Evolutionary conservation across 202 grass and related monocot genomes (phyloP).

Genomic region (Cymbopogon flexuosus): DNA sequence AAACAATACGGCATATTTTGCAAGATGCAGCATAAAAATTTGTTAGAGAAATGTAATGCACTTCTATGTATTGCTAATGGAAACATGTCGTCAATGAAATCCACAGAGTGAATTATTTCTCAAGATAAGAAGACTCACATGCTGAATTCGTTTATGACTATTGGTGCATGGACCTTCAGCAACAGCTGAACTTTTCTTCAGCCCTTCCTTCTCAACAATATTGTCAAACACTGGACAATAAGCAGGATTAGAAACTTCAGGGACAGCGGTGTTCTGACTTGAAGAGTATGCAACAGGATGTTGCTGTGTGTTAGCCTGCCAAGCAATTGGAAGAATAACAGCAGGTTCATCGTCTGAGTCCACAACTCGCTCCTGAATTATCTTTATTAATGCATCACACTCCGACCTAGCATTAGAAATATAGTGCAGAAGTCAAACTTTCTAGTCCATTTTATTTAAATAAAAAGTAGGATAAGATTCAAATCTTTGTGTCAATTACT

Average conservation of each 20-base stretch:
- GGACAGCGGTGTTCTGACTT: conserved; percentile 25
- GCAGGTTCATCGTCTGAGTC: conserved; percentile 20
- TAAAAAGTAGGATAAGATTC: no score
- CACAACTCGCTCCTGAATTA: conserved; percentile 55
- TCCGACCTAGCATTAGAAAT: conserved; percentile 43
- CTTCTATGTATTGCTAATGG: background rate
- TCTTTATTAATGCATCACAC: conserved; percentile 45
- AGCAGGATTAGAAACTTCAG: background rate
- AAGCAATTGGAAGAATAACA: conserved; percentile 27
- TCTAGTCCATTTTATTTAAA: background rate
- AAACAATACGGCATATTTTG: background rate
- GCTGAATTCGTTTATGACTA: conserved; percentile 9
- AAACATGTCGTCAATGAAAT: background rate
- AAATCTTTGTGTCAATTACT: background rate
- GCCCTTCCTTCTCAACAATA: conserved; percentile 27
- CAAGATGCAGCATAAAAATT: background rate
- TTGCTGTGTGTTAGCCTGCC: background rate
- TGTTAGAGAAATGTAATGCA: background rate
- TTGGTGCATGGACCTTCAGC: conserved; percentile 22
- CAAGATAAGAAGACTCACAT: conserved; percentile 3
- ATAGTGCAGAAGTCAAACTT: conserved; percentile 20
- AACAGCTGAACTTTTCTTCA: conserved; percentile 16
- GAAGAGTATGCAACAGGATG: conserved; percentile 28
- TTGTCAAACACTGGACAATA: conserved; percentile 21
- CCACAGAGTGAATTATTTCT: background rate